Conservation (phyloP, 2,329 filamentous ascomycete species). For the Magnaporthiopsis poae region DNA sequence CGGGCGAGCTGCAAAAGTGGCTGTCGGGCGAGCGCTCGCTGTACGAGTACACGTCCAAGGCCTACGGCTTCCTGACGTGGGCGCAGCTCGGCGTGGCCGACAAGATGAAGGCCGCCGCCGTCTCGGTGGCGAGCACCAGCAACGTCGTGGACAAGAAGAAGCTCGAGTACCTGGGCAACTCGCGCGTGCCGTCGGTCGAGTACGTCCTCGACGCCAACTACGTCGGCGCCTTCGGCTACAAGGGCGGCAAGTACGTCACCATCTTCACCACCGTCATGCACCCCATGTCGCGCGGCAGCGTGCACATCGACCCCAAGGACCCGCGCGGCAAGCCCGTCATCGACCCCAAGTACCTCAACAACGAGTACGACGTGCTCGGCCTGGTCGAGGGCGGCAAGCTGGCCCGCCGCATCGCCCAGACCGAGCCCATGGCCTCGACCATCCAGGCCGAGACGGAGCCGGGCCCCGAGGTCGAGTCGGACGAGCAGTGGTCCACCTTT, state of each 20-base stretch:
- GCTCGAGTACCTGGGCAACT: conserved; percentile 21
- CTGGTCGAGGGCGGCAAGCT: conserved; percentile 20
- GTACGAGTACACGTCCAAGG: neutral
- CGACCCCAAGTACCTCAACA: conserved; percentile 23
- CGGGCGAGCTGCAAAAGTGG: neutral
- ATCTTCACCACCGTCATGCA: conserved; percentile 22
- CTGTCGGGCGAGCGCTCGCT: neutral
- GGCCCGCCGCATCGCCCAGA: conserved; percentile 21
- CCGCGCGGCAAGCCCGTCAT: conserved; percentile 21
- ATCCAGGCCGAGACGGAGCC: conserved; percentile 26
- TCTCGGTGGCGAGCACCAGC: neutral
- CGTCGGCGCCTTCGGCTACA: neutral
- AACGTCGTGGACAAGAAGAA: conserved; percentile 10
- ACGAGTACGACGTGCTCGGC: conserved; percentile 22
- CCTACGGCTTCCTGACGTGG: neutral
- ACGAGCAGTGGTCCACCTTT: conserved; percentile 13
- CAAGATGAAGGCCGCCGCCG: neutral
- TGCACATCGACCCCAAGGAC: conserved; percentile 26
- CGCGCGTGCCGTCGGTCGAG: conserved; percentile 30
- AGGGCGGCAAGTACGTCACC: conserved; percentile 21
- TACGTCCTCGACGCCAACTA: conserved; percentile 18
- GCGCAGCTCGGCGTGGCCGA: neutral
- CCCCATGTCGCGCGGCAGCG: conserved; percentile 22
- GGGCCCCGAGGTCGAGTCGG: conserved; percentile 14
- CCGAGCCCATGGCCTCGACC: conserved; percentile 21